Evolutionary conservation across 768 basidiomycete species (phyloP).

Genomic region (Lactarius psammicola): DNA sequence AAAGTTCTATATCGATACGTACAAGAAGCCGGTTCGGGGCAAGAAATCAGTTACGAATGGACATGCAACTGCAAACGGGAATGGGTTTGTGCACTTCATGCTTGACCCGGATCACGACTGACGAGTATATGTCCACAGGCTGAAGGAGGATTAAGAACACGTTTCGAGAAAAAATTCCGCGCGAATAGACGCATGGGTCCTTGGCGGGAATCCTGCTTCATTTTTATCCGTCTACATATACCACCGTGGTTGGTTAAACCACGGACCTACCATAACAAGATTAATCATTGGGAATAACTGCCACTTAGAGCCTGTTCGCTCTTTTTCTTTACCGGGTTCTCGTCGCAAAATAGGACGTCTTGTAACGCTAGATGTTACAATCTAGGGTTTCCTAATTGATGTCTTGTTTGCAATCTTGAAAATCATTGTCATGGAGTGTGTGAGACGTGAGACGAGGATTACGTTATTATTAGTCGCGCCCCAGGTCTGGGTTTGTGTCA

Average conservation of each 20-base stretch:
- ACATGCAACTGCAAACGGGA: constrained; percentile 47
- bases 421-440: no score
- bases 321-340: constrained; percentile 21
- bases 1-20: constrained; percentile 88
- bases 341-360: constrained; percentile 15
- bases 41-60: constrained; percentile 41
- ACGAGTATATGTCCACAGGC: constrained; percentile 3
- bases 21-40: constrained; percentile 57
- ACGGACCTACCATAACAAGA: constrained; percentile 16
- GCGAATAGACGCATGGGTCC: background rate
- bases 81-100: constrained; percentile 32
- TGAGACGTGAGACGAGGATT: constrained; percentile 8
- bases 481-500: background rate
- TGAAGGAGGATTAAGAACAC: constrained; percentile 23
- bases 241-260: constrained; percentile 21
- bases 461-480: constrained; percentile 10
- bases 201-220: constrained; percentile 10
- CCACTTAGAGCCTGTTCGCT: constrained; percentile 19
- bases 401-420: constrained; percentile 2
- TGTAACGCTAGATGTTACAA: constrained; percentile 20
- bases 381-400: constrained; percentile 13
- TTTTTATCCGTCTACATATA: constrained; percentile 27
- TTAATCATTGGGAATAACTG: constrained; percentile 17
- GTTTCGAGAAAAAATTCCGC: constrained; percentile 9
- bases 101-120: background rate